phyloP scores from a whole-genome alignment of 2,329 filamentous ascomycete species.

The Ustulina deusta region DNA sequence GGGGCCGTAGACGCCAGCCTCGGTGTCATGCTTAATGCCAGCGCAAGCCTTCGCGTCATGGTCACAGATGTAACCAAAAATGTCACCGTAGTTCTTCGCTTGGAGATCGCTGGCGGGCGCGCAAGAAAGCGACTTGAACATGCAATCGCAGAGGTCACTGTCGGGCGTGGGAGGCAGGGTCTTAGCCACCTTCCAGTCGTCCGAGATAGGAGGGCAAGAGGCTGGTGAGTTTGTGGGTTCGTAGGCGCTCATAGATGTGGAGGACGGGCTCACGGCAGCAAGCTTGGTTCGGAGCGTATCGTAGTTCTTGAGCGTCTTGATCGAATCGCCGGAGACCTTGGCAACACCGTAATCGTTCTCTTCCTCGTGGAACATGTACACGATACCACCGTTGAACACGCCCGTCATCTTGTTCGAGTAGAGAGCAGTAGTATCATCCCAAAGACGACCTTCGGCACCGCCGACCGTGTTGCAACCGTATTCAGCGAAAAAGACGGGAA shows the following conservation, averaged over 20 bases:
- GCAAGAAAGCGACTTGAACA: constrained; percentile 75
- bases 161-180: constrained; percentile 79
- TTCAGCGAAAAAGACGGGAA: constrained; percentile 85
- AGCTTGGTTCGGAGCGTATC: constrained; percentile 72
- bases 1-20: constrained; percentile 68
- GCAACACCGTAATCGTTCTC: constrained; percentile 77
- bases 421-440: constrained; percentile 76
- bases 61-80: constrained; percentile 55
- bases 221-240: constrained; percentile 71
- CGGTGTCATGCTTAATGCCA: constrained; percentile 68
- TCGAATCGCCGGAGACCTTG: constrained; percentile 62
- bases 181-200: constrained; percentile 70
- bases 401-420: constrained; percentile 76
- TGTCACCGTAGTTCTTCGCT: constrained; percentile 65
- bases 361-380: constrained; percentile 88
- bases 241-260: constrained; percentile 71
- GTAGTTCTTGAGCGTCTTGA: constrained; percentile 73
- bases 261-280: constrained; percentile 67
- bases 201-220: constrained; percentile 70
- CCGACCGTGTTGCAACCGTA: constrained; percentile 77
- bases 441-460: constrained; percentile 69
- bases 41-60: constrained; percentile 62
- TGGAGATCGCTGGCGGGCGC: constrained; percentile 65
- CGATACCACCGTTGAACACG: constrained; percentile 83
- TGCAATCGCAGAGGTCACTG: constrained; percentile 76